Conservation (phyloP, 2,329 filamentous ascomycete genomes). For the Tolypocladium tropicale region DNA sequence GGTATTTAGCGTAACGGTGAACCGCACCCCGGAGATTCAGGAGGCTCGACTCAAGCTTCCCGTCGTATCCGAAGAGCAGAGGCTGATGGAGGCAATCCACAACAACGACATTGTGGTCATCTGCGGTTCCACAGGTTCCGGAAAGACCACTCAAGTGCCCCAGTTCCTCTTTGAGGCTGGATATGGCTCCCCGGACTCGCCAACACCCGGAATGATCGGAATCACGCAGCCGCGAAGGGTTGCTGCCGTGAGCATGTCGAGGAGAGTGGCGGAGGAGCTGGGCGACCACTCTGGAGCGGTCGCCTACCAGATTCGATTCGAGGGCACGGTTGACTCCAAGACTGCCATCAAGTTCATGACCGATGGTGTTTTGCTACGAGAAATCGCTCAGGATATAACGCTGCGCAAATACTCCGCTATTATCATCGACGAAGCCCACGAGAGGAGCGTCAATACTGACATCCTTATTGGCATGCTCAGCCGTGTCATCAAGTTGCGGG, state of each 20-base stretch:
- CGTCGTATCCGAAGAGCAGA: slow-evolving; percentile 90
- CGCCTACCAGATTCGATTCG: slow-evolving; percentile 91
- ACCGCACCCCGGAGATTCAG: slow-evolving; percentile 64
- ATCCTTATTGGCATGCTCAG: slow-evolving; percentile 97
- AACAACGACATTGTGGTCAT: slow-evolving; percentile 84
- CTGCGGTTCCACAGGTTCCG: slow-evolving; percentile 90
- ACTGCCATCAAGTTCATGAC: slow-evolving; percentile 99
- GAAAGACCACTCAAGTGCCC: slow-evolving; percentile 94
- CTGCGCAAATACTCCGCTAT: slow-evolving; percentile 86
- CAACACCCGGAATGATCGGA: slow-evolving; percentile 85
- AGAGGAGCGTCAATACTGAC: slow-evolving; percentile 94
- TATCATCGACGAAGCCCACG: slow-evolving; percentile 93
- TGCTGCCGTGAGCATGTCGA: slow-evolving; percentile 93
- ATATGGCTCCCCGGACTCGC: slow-evolving; percentile 68
- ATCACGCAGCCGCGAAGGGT: slow-evolving; percentile 92
- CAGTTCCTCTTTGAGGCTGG: slow-evolving; percentile 94
- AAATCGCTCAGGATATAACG: slow-evolving; percentile 82
- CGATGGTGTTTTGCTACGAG: slow-evolving; percentile 86
- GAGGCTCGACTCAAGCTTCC: slow-evolving; percentile 69
- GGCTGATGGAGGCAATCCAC: slow-evolving; percentile 95
- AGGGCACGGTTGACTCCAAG: slow-evolving; percentile 66
- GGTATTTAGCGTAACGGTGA: slow-evolving; percentile 64
- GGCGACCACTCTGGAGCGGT: slow-evolving; percentile 68
- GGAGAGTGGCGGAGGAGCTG: slow-evolving; percentile 78
- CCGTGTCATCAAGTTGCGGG: slow-evolving; percentile 75